Conservation (phyloP, 192 early-diverging fungal species). For the Backusella tuberculispora region DNA sequence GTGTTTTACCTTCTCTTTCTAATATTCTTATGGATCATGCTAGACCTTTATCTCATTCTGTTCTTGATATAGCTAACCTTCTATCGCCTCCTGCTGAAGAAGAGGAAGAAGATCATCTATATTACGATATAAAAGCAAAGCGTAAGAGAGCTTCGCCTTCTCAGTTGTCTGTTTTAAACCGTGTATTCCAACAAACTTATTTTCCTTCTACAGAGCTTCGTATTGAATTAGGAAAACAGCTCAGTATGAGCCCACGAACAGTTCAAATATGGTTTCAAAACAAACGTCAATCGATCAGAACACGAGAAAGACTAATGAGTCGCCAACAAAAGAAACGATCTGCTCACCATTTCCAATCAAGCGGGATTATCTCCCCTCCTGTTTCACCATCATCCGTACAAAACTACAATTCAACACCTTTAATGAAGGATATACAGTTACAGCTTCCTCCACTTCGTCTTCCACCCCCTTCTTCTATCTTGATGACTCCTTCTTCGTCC, state of each 20-base stretch:
- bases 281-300: conserved; percentile 62
- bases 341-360: not conserved
- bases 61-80: conserved; percentile 8
- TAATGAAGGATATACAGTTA: conserved; percentile 8
- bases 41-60: conserved; percentile 9
- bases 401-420: not conserved
- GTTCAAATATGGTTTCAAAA: conserved; percentile 97
- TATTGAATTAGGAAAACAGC: conserved; percentile 63
- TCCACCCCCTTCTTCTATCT: not conserved
- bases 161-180: conserved; percentile 59
- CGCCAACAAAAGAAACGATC: conserved; percentile 16
- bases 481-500: conserved; percentile 22
- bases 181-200: conserved; percentile 65
- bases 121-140: conserved; percentile 33
- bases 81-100: conserved; percentile 8
- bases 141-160: conserved; percentile 54
- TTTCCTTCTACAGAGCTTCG: conserved; percentile 79
- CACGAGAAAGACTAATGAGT: conserved; percentile 10
- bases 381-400: conserved; percentile 1
- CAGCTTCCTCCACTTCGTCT: conserved; percentile 20
- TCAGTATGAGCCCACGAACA: conserved; percentile 81
- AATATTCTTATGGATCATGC: conserved; percentile 23
- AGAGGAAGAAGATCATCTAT: not conserved
- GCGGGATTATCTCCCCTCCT: conserved; percentile 9
- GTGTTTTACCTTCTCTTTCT: conserved; percentile 32